Evolutionary conservation across 2,329 filamentous ascomycete genomes (phyloP), one percentile per base, ranked within the genome.

Genomic region (Endoconidiophora polonica): DNA sequence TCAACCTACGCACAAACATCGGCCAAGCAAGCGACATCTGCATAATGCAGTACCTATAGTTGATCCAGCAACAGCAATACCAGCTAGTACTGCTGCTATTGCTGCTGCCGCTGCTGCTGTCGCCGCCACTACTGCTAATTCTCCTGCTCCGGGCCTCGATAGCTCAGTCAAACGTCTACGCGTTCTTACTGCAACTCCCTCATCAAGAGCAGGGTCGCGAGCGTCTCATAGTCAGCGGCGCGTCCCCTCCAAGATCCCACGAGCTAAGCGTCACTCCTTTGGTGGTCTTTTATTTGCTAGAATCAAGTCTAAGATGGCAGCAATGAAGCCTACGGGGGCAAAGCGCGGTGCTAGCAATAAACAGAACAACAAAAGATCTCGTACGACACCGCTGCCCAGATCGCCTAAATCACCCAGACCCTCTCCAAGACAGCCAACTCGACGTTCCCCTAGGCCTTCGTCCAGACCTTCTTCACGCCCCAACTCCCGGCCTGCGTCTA

Each of bases 251-350:
- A 50, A 48, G 16, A 24, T 37, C 18, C 20, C 14, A 16, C 46
- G 46, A 23, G 18, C 44, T 7, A 47, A 46, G 10, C 52, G 48
- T 38, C 16, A 40, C n/a, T 53, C 43, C 7, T 38, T 53, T 40
- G 45, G 52, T 26, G 36, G 48, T 29, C 18, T 46, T 24, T 48
- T 53, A 10, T 47, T 50, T 40, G 43, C 52, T 24, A 40, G 44
- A 14, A 46, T 53, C 44, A 50, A 23, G 46, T 53, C 52, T 48
- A 53, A 53, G 44, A 42, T 49, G 43, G 22, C 40, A 14, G 39
- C 39, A 41, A 43, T 48, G 26, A 48, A 48, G n/a, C 26, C 44
- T 14, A 44, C 44, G 4, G 46, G 26, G 29, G 18, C 24, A 9
- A 50, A 53, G 46, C 16, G 22, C 44, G 6, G 39, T 12, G 18